Base-by-base conservation (phyloP, 73 alveolate species). In the Symbiodinium pilosum region DNA sequence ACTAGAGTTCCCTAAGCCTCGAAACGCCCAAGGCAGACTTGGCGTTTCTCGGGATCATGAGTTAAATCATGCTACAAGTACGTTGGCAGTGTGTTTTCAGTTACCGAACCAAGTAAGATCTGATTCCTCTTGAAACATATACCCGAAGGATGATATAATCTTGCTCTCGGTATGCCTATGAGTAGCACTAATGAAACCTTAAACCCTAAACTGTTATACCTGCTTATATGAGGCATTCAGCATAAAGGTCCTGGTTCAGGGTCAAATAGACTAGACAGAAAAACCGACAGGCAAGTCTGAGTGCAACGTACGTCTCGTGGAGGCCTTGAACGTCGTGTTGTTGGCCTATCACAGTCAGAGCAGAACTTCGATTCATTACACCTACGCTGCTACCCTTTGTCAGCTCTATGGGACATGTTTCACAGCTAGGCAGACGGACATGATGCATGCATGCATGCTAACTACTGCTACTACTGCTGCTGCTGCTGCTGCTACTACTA, bases 281-380 rank as follows among this genome's bases (percentile, higher is more conserved):
- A n/a, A n/a, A 24, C 86, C n/a, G 26, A 39, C 64, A 38, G 64
- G 59, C 54, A 83, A 40, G 64, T 26, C 36, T 24, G 30, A 24
- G 36, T 30, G 39, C 43, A 83, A 41, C 64, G 89, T 28, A 83
- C 36, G 24, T 28, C 54, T 40, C 36, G 59, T 41, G 92, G 73
- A 38, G 38, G 59, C 92, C 93, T 85, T 56, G 41, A 87, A 88
- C 40, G 44, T 54, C 87, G 54, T 89, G 96, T 43, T 26, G 77
- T 81, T 47, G 75, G 54, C 87, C 85, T 73, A 36, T 36, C 44
- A 73, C 85, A 73, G 85, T 73, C 85, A 36, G 81, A 28, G 81
- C 41, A 26, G 6, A 38, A 38, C 81, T 24, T 32, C 0, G 81
- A 64, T 64, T 38, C 26, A 9, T 24, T 2, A 26, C 73, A 26